These are phyloP conservation scores for Penicillium flavigenum DNA, from an alignment of 495 filamentous ascomycete genomes.

Conservation along the genomic window DNA sequence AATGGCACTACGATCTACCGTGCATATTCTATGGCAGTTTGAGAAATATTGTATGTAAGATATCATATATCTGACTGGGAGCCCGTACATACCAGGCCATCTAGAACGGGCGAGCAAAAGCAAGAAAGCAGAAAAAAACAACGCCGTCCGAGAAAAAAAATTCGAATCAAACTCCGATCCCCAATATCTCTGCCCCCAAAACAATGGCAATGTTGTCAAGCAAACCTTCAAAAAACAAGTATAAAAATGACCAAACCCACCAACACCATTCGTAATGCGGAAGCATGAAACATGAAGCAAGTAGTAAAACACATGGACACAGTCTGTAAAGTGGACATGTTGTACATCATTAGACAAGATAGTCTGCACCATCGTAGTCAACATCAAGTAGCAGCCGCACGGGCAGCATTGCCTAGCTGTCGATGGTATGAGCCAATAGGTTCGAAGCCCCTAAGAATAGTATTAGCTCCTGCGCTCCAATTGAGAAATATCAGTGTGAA, in stretches of 20 bases:
- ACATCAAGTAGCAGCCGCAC: conserved; percentile 31
- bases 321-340: conserved; percentile 20
- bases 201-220: background rate
- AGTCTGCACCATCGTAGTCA: background rate
- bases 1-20: background rate
- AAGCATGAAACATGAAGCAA: conserved; percentile 15
- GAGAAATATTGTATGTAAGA: conserved; percentile 18
- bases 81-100: conserved; percentile 20
- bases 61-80: conserved; percentile 24
- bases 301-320: conserved; percentile 9
- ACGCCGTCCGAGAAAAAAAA: conserved; percentile 7
- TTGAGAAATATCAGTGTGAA: background rate
- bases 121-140: conserved; percentile 8
- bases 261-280: conserved; percentile 32
- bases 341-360: conserved; percentile 21
- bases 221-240: conserved; percentile 5
- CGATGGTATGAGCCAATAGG: conserved; percentile 67
- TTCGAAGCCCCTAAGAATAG: conserved; percentile 60
- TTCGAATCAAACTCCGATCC: conserved; percentile 13
- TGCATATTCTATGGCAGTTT: background rate
- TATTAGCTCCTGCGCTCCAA: conserved; percentile 24
- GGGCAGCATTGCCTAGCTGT: conserved; percentile 48
- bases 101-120: conserved; percentile 6
- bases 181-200: conserved; percentile 12
- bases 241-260: conserved; percentile 13